Evolutionary conservation across 148 eudicot species (phyloP).

Genomic region (Rhododendron molle): DNA sequence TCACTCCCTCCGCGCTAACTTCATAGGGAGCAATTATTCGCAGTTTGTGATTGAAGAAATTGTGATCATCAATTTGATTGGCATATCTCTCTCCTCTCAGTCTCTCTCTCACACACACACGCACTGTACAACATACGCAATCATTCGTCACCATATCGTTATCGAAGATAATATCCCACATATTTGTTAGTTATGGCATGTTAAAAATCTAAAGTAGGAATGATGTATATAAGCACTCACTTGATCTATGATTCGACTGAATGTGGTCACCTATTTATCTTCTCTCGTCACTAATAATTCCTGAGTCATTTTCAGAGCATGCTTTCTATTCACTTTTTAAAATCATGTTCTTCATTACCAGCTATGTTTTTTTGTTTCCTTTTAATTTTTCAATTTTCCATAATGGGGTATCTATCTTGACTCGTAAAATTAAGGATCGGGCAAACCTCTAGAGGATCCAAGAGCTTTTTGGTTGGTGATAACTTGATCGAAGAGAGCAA

Average conservation of each 20-base stretch:
- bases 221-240: constrained; percentile 14
- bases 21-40: background rate
- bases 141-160: constrained; percentile 13
- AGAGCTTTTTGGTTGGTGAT: background rate
- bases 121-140: constrained; percentile 20
- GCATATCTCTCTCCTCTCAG: no score
- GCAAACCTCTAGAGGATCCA: background rate
- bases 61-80: background rate
- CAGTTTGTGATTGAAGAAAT: background rate
- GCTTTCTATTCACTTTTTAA: background rate
- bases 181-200: constrained; percentile 7
- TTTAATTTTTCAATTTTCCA: background rate
- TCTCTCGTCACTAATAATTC: background rate
- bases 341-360: background rate
- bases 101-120: no score
- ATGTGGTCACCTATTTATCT: background rate
- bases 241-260: constrained; percentile 11
- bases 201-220: constrained; percentile 21
- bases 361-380: background rate
- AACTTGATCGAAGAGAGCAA: background rate
- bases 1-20: background rate
- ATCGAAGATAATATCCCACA: background rate
- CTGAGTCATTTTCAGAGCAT: constrained; percentile 21
- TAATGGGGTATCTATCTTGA: background rate
- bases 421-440: background rate